Base-by-base conservation (phyloP, 306 rosid species). In the Sphenostylis stenocarpa region DNA sequence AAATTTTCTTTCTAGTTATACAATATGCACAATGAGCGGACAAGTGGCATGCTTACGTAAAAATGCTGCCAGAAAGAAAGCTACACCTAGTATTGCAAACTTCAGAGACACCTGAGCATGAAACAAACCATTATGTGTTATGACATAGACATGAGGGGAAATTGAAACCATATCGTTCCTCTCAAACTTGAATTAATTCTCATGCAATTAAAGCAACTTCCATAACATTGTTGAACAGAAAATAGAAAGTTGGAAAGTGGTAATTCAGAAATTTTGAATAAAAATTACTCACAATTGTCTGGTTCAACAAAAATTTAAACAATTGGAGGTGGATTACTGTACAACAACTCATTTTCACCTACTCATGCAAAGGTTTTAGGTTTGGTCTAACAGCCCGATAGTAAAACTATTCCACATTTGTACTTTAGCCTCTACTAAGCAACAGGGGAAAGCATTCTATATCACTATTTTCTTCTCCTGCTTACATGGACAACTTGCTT, bases 21-120 rank as follows among this genome's bases (percentile, higher is more conserved):
- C 48, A 2, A 53, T 47, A 72, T 62, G 19, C 60, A 57, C 45
- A 23, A 53, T 77, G 65, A 78, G 55, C 64, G 73, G 62, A 65
- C 51, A 73, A 52, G 51, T 16, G 26, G 16, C 64, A 52, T 66
- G 72, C 92, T 88, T 87, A 90, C 97, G 92, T 29, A 87, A 49
- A 81, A 83, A 86, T 16, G 89, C 84, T 12, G 89, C 87, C 1
- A 72, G 45, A 45, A 83, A 88, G 55, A 90, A 75, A 55, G 87
- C 91, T 68, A 79, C 62, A 24, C 90, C 97, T 81, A 86, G 17
- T 85, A 85, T 70, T 24, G 87, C 53, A 61, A 84, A 92, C 70
- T 82, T 73, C 34, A 90, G 66, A 81, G 85, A 80, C 20, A 80
- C 89, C 96, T 93, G 87, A 70, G 64, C 45, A 80, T 74, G 21